Evolutionary conservation across 371 early-diverging fungal species (phyloP), one percentile per base, ranked within the genome.

Genomic region (Rhizopus stolonifer): DNA sequence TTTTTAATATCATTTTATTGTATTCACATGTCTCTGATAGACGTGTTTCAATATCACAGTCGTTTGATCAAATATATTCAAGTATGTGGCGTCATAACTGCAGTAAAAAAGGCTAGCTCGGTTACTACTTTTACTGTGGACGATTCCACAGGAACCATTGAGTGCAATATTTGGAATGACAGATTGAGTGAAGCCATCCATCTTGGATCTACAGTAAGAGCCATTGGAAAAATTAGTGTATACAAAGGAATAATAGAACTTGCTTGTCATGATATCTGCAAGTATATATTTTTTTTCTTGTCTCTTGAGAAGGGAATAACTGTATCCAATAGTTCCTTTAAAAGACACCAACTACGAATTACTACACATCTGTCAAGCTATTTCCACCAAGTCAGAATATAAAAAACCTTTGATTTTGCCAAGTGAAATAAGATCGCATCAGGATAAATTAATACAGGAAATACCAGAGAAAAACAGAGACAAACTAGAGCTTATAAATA

Each of bases 71-170:
- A 48, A 19, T 25, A 36, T 26, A 49, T 49, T 3, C 44, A 52
- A 7, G 47, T 59, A 10, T 59, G 59, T 25, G 59, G 59, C 17
- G 29, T 47, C 1, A n/a, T 59, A 7, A 52, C 49, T 9, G 59
- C 49, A 21, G 31, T 59, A 3, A 49, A 52, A 21, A 31, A 29
- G 21, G 44, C 18, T 1, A 24, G 36, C 11, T 24, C 2, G 22
- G 31, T 40, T 11, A 36, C 34, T 10, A 43, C 31, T 4, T 53
- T n/a, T 13, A 26, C 17, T 54, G 58, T 63, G 11, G 63, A 63
- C 32, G 63, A 63, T 24, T 44, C 51, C 11, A 57, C 58, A 11
- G 63, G 51, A 1, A 50, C 46, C 9, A 40, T 63, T 7, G 26
- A 23, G 17, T 63, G 63, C 34, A 43, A 29, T 14, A 19, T 44